Conservation (phyloP, 1,284 basidiomycete genomes). For the Neonothopanus nambi region DNA sequence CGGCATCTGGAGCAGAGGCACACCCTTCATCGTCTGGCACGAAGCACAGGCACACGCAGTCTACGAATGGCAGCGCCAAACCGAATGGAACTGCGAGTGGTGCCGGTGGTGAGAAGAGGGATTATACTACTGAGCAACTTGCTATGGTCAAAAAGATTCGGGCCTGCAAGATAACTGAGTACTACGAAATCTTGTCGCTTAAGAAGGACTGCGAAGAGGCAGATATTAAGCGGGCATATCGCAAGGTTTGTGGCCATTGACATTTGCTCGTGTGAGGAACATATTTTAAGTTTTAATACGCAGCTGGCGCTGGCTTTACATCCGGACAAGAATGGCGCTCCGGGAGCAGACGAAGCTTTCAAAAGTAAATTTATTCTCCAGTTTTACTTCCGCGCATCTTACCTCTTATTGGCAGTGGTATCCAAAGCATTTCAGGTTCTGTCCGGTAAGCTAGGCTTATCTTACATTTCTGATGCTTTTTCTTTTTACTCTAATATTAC, state of each 20-base stretch:
- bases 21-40: constrained; percentile 70
- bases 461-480: constrained; percentile 4
- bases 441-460: constrained; percentile 53
- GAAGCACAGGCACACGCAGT: constrained; percentile 50
- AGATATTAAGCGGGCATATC: constrained; percentile 96
- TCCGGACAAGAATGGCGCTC: constrained; percentile 97
- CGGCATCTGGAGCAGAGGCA: constrained; percentile 54
- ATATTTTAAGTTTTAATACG: constrained; percentile 11
- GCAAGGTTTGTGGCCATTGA: constrained; percentile 68
- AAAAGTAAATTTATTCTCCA: constrained; percentile 67
- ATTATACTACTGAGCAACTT: constrained; percentile 85
- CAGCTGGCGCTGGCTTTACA: constrained; percentile 92
- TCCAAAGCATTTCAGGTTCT: constrained; percentile 97
- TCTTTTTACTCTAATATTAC: constrained; percentile 9
- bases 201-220: constrained; percentile 86
- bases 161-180: constrained; percentile 85
- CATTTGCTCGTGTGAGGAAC: background rate
- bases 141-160: constrained; percentile 87
- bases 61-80: constrained; percentile 30
- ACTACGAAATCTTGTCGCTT: constrained; percentile 90
- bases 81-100: constrained; percentile 51
- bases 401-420: constrained; percentile 67
- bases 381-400: constrained; percentile 4
- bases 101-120: constrained; percentile 71
- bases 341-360: constrained; percentile 98